Conservation (phyloP, 352 stramenopile species). For the Globisporangium viniferum region DNA sequence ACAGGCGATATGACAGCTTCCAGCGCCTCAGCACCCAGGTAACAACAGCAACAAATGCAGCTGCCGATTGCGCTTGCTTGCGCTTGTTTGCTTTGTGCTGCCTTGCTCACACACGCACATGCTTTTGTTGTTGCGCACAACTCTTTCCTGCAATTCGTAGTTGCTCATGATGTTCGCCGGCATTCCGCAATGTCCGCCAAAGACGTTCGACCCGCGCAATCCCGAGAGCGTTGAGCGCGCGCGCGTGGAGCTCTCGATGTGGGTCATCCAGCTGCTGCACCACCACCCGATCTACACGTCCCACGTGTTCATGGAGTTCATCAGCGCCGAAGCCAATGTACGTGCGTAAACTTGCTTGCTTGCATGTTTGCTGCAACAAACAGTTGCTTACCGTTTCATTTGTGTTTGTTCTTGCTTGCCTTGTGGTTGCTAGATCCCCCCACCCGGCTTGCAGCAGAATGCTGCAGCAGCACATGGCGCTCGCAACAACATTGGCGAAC, state of each 20-base stretch:
- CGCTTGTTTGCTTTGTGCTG: not conserved
- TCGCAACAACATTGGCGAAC: conserved; percentile 71
- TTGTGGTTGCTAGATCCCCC: conserved; percentile 26
- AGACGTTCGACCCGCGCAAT: conserved; percentile 57
- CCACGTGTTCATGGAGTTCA: conserved; percentile 81
- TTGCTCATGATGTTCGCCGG: conserved; percentile 71
- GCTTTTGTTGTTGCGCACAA: conserved; percentile 1
- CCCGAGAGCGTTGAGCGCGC: conserved; percentile 70
- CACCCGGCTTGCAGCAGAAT: conserved; percentile 45
- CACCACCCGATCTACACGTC: conserved; percentile 80
- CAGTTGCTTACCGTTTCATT: not conserved
- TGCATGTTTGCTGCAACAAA: not conserved
- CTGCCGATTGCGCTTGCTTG: not conserved
- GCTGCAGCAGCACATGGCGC: conserved; percentile 16
- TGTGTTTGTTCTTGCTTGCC: conserved; percentile 1
- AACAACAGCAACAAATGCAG: not conserved
- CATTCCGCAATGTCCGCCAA: conserved; percentile 54
- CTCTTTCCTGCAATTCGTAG: conserved; percentile 13
- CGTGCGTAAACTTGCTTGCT: conserved; percentile 3
- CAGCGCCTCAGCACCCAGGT: conserved; percentile 67
- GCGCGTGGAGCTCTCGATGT: conserved; percentile 71
- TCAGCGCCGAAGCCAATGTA: conserved; percentile 76
- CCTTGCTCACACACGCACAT: not conserved
- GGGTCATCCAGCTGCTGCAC: conserved; percentile 77
- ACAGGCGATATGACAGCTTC: conserved; percentile 73